Evolutionary conservation across 78 protist genomes (phyloP).

Genomic region (Protostelium mycophagum): DNA sequence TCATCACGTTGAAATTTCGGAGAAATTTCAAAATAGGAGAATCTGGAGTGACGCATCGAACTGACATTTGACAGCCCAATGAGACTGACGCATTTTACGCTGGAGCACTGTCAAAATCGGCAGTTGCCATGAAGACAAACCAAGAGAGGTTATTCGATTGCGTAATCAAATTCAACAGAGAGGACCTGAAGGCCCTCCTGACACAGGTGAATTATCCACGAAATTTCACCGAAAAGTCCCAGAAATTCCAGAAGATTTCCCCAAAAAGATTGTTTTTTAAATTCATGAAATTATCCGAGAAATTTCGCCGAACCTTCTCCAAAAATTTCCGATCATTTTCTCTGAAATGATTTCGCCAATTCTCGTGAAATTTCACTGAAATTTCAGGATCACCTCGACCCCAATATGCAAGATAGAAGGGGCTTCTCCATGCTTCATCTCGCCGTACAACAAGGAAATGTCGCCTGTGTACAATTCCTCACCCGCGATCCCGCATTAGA

Average conservation of each 20-base stretch:
- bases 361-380: neutral
- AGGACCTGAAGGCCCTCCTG: neutral
- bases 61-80: too few species aligned
- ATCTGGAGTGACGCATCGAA: too few species aligned
- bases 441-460: neutral
- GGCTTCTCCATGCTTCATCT: neutral
- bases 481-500: neutral
- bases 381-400: neutral
- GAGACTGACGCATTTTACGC: too few species aligned
- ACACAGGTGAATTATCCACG: neutral
- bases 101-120: neutral
- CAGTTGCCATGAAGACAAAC: neutral
- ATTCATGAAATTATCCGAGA: too few species aligned
- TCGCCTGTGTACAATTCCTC: neutral
- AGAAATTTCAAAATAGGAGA: too few species aligned
- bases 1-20: too few species aligned
- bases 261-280: too few species aligned
- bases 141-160: neutral
- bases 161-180: neutral
- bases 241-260: too few species aligned
- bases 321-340: too few species aligned
- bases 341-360: too few species aligned
- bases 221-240: too few species aligned
- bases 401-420: neutral
- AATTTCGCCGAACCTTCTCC: too few species aligned